Evolutionary conservation across 2,329 filamentous ascomycete genomes (phyloP), one percentile per base, ranked within the genome.

Genomic region (Fusarium sublunatum): DNA sequence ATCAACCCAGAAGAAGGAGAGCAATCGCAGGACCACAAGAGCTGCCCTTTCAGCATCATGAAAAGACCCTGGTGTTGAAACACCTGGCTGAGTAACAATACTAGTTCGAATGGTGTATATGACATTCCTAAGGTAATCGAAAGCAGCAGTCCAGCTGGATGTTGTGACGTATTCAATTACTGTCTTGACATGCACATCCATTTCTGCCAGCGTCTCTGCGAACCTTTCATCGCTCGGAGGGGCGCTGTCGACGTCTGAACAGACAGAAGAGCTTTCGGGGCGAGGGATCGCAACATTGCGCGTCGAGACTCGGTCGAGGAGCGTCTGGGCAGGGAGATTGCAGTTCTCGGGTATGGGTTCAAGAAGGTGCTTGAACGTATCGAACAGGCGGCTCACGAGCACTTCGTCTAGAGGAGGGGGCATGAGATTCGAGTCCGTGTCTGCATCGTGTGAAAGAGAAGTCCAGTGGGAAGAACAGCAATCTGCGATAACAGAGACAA

Each of bases 1-100:
- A 68, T 90, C 87, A 19, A 89, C 83, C 85, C 86, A 89, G 65
- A 88, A 84, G 69, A 83, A 88, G 13, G 86, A 83, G 25, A 90
- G 76, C 31, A 89, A 78, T 34, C 86, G 82, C 43, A 90, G 74
- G 10, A 85, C 78, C 15, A 86, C 79, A 11, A 89, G 77, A 2
- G 83, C 79, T 24, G 75, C 68, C 57, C 76, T 79, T 60, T 87
- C 85, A n/a, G 84, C 81, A 49, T 86, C 83, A 11, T 77, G 69
- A 2, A 73, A 65, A 22, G 75, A 77, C 36, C 78, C 77, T 6
- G 72, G 61, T 3, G 64, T 53, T 28, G 77, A 73, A 7, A 76
- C 57, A 10, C 73, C 73, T 22, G 75, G 72, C 47, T 82, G 81
- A 1, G 74, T 61, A 4, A 79, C 74, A 11, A 75, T 70, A 3